These are phyloP conservation scores for apple (Malus domestica) DNA, from an alignment of 306 rosid genomes.

Conservation along the genomic window ASM211411v1 NC_041794.1:31282501-31283000, in stretches of 20 bases:
- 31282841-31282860: slow-evolving; percentile 10
- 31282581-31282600: neutral
- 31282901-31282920: neutral
- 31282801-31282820: neutral
- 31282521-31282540: neutral
- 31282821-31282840: slow-evolving; percentile 1
- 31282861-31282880: neutral
- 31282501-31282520: too few species aligned
- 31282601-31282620: neutral
- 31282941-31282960: neutral
- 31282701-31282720: neutral
- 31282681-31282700: neutral
- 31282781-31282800: neutral
- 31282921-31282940: neutral
- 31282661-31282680: neutral
- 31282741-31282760: too few species aligned
- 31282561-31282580: neutral
- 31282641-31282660: neutral
- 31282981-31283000: neutral
- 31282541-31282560: neutral
- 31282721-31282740: neutral
- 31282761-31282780: neutral
- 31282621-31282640: neutral
- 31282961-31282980: neutral
- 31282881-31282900: neutral